Evolutionary conservation across 139 green algal genomes (phyloP).

Genomic region (Edaphochlamys debaryana): DNA sequence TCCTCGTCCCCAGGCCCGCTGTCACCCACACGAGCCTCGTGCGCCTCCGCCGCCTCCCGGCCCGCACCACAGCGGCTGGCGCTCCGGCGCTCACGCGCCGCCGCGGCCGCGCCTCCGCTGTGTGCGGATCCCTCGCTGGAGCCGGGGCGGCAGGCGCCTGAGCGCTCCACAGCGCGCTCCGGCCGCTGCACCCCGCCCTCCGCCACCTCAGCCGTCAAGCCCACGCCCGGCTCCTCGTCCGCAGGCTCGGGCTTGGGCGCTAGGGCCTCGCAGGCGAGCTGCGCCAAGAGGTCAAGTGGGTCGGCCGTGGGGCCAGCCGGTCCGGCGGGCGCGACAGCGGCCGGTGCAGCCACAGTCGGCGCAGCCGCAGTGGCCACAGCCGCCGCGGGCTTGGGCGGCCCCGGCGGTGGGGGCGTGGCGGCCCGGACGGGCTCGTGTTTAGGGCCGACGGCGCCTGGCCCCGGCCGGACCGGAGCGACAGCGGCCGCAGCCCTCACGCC

Average conservation of each 20-base stretch:
- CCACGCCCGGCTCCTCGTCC: not conserved
- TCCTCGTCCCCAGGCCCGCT: no score
- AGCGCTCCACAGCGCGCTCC: no score
- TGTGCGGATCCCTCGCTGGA: not conserved
- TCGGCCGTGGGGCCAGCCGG: not conserved
- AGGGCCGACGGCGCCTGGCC: no score
- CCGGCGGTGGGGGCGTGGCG: no score
- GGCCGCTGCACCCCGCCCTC: no score
- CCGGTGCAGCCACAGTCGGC: not conserved
- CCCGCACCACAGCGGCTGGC: no score
- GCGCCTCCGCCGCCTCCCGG: no score
- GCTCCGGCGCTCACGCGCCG: not conserved
- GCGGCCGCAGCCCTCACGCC: not conserved
- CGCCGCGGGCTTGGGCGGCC: no score
- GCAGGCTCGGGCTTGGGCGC: not conserved
- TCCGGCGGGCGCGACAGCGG: not conserved
- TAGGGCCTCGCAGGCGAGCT: conserved; percentile 18
- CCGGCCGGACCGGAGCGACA: not conserved
- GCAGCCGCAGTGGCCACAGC: not conserved
- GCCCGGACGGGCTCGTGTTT: no score
- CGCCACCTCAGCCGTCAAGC: not conserved
- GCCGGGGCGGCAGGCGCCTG: not conserved
- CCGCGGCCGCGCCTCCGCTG: not conserved
- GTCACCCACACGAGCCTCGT: no score
- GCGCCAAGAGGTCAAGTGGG: conserved; percentile 20